These are phyloP conservation scores for Colletotrichum neosansevieriae DNA, from an alignment of 2,329 filamentous ascomycete genomes.

Conservation along the genomic window DNA sequence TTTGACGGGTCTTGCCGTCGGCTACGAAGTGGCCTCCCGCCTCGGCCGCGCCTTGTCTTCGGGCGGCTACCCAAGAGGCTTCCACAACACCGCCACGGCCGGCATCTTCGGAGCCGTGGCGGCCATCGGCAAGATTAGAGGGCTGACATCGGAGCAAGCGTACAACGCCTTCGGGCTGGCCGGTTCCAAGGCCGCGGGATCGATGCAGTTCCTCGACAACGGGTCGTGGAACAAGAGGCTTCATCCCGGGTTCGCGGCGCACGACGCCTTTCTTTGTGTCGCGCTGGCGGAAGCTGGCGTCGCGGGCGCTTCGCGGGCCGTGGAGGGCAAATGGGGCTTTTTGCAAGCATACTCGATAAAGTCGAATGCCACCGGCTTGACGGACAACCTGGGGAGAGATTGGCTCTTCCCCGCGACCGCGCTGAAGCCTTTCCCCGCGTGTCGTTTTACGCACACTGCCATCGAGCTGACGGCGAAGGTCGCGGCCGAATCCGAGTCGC, in stretches of 20 bases:
- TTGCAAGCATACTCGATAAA: slow-evolving; percentile 43
- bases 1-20: slow-evolving; percentile 42
- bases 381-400: slow-evolving; percentile 40
- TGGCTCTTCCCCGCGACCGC: slow-evolving; percentile 45
- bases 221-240: slow-evolving; percentile 47
- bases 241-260: slow-evolving; percentile 46
- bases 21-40: slow-evolving; percentile 46
- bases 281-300: slow-evolving; percentile 45
- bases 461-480: slow-evolving; percentile 44
- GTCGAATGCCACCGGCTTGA: slow-evolving; percentile 37
- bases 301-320: slow-evolving; percentile 41
- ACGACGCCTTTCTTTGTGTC: slow-evolving; percentile 45
- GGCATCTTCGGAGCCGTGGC: slow-evolving; percentile 46
- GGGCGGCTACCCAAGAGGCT: slow-evolving; percentile 44
- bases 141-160: slow-evolving; percentile 39
- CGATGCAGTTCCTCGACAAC: slow-evolving; percentile 49
- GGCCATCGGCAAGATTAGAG: slow-evolving; percentile 43
- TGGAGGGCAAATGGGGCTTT: slow-evolving; percentile 45
- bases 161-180: slow-evolving; percentile 45
- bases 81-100: slow-evolving; percentile 46
- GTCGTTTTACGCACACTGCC: slow-evolving; percentile 46
- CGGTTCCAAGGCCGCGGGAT: slow-evolving; percentile 45
- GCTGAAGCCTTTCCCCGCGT: slow-evolving; percentile 44
- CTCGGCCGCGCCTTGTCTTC: slow-evolving; percentile 43
- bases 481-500: slow-evolving; percentile 28